A percentile compares a stretch with the other conserved stretches of the same genome.
phyloP scores from a whole-genome alignment of 1,284 basidiomycete species.

The Ganoderma resinaceum region DNA sequence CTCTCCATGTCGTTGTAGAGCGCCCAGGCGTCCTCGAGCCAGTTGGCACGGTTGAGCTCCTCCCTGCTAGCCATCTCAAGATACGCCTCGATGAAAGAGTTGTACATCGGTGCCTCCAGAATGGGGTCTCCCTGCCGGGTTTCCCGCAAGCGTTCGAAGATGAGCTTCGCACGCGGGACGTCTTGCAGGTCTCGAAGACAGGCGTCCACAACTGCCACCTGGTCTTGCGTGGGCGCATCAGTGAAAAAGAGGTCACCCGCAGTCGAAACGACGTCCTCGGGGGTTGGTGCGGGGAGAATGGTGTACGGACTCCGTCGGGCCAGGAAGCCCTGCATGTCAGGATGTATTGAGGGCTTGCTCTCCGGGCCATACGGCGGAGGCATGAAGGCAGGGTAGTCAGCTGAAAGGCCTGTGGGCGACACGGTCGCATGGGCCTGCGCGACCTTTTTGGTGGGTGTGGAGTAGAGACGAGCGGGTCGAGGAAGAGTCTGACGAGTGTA shows the following conservation, averaged over 20 bases:
- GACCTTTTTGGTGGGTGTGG: conserved; percentile 60
- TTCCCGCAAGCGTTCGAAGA: conserved; percentile 69
- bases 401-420: conserved; percentile 38
- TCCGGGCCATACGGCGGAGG: conserved; percentile 26
- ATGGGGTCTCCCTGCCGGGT: conserved; percentile 40
- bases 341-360: conserved; percentile 13
- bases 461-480: conserved; percentile 71
- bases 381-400: conserved; percentile 51
- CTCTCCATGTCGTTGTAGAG: conserved; percentile 64
- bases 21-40: conserved; percentile 66
- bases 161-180: conserved; percentile 69
- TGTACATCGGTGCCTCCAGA: conserved; percentile 52
- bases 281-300: conserved; percentile 68
- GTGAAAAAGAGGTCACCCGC: conserved; percentile 66
- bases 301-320: conserved; percentile 55
- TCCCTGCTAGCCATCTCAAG: conserved; percentile 63
- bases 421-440: conserved; percentile 58
- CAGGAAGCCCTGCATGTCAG: conserved; percentile 56
- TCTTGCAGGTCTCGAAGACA: conserved; percentile 79
- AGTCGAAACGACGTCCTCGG: conserved; percentile 47
- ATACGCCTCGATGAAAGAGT: conserved; percentile 69
- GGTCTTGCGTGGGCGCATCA: conserved; percentile 70
- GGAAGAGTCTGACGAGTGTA: conserved; percentile 70
- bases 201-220: conserved; percentile 78
- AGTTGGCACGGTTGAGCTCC: conserved; percentile 48